These are phyloP conservation scores for Petunia secreta DNA, from an alignment of 257 asterid species.

Conservation along the genomic window DNA sequence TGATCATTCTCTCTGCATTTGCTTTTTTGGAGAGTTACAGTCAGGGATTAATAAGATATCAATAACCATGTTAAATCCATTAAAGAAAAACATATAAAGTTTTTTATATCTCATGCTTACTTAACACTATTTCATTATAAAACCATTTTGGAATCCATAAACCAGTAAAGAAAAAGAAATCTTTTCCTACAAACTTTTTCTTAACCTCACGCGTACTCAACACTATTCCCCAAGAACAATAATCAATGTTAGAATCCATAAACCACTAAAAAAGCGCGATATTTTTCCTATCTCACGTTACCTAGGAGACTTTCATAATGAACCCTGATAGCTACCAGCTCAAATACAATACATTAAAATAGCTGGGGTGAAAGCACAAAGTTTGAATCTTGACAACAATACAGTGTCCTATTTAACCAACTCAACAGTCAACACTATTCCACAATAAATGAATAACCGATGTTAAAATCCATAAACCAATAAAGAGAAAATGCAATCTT, in stretches of 20 bases:
- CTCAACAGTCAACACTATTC: too few relatives aligned
- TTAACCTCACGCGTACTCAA: background rate
- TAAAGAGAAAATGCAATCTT: too few relatives aligned
- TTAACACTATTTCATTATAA: background rate
- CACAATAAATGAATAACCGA: too few relatives aligned
- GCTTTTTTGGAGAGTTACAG: background rate
- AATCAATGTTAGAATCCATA: background rate
- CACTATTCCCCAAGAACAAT: background rate
- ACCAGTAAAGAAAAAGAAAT: background rate
- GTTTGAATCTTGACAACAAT: conserved; percentile 8
- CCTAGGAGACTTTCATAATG: background rate
- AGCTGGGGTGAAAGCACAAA: background rate
- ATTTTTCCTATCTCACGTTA: background rate
- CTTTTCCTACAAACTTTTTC: too few relatives aligned
- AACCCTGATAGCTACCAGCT: background rate
- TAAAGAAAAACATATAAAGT: too few relatives aligned
- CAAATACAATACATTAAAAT: background rate
- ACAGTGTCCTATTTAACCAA: background rate
- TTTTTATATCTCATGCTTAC: too few relatives aligned
- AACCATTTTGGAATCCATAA: background rate
- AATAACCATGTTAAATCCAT: background rate
- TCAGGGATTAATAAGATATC: conserved; percentile 13
- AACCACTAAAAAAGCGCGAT: background rate
- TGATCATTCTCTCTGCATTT: background rate
- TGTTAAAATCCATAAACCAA: too few relatives aligned